A percentile compares a stretch with the other conserved stretches of the same genome.
phyloP scores from a whole-genome alignment of 2,329 filamentous ascomycete species.

The Clonostachys solani region DNA sequence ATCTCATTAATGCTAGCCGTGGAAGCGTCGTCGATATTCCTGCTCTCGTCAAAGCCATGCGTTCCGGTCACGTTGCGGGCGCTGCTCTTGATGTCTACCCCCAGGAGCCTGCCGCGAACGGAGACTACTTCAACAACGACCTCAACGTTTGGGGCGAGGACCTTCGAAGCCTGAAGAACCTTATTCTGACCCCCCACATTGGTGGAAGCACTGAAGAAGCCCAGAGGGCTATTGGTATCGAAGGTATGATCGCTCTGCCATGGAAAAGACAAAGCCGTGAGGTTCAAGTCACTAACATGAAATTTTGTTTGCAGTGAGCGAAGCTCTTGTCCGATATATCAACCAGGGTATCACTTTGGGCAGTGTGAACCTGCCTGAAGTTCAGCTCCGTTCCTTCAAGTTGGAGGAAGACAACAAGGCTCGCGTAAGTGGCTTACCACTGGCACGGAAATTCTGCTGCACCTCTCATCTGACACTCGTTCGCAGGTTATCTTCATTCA shows the following conservation, averaged over 20 bases:
- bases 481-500: constrained; percentile 85
- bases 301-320: constrained; percentile 53
- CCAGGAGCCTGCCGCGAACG: constrained; percentile 88
- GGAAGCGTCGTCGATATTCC: constrained; percentile 93
- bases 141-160: constrained; percentile 86
- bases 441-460: neutral
- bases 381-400: constrained; percentile 83
- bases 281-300: neutral
- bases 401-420: constrained; percentile 86
- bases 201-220: constrained; percentile 97
- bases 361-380: constrained; percentile 96
- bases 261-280: neutral
- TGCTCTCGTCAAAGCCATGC: constrained; percentile 83
- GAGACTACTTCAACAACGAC: constrained; percentile 84
- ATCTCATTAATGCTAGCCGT: constrained; percentile 93
- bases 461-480: neutral
- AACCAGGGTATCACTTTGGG: constrained; percentile 90
- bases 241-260: constrained; percentile 44
- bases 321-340: constrained; percentile 87
- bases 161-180: constrained; percentile 78
- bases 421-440: constrained; percentile 45
- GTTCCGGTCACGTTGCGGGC: constrained; percentile 81
- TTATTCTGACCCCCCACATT: constrained; percentile 95
- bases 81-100: constrained; percentile 97
- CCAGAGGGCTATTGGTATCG: constrained; percentile 90